Percentiles rank a stretch among this genome's conserved stretches.
Conservation (phyloP, 306 rosid genomes). For the Citrullus colocynthis region DNA sequence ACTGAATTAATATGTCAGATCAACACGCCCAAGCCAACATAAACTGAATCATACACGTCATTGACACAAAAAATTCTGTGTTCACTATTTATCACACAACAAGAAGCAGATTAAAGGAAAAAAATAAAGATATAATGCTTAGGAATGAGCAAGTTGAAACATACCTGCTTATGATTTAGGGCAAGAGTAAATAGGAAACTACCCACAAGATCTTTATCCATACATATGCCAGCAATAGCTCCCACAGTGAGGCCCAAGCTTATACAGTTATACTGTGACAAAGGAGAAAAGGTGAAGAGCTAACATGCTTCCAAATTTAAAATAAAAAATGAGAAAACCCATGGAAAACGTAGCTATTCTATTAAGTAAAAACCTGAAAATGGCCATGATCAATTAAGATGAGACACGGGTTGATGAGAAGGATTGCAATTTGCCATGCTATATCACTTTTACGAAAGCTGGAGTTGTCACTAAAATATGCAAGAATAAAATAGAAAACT, state of each 20-base stretch:
- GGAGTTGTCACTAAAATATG: slow-evolving; percentile 25
- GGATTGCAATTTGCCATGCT: slow-evolving; percentile 54
- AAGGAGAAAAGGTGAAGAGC: slow-evolving; percentile 1
- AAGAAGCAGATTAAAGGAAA: background rate
- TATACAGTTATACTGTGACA: slow-evolving; percentile 66
- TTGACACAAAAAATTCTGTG: background rate
- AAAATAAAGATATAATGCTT: background rate
- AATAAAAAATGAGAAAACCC: background rate
- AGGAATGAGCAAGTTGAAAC: background rate
- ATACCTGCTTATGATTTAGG: slow-evolving; percentile 78
- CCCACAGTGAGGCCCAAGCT: slow-evolving; percentile 78
- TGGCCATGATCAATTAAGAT: slow-evolving; percentile 81
- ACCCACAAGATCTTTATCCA: slow-evolving; percentile 51
- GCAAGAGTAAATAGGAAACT: slow-evolving; percentile 59
- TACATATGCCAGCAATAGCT: slow-evolving; percentile 60
- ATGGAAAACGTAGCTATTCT: background rate
- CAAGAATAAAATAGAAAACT: slow-evolving; percentile 46
- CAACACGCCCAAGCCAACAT: background rate
- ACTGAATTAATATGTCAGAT: background rate
- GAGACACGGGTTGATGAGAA: slow-evolving; percentile 61
- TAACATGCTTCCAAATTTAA: background rate
- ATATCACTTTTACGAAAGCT: slow-evolving; percentile 32
- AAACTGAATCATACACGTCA: background rate
- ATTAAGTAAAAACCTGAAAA: slow-evolving; percentile 46
- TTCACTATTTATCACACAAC: background rate